Conservation (phyloP, 176 grass and related monocot genomes). For the Bolboschoenus planiculmis region DNA sequence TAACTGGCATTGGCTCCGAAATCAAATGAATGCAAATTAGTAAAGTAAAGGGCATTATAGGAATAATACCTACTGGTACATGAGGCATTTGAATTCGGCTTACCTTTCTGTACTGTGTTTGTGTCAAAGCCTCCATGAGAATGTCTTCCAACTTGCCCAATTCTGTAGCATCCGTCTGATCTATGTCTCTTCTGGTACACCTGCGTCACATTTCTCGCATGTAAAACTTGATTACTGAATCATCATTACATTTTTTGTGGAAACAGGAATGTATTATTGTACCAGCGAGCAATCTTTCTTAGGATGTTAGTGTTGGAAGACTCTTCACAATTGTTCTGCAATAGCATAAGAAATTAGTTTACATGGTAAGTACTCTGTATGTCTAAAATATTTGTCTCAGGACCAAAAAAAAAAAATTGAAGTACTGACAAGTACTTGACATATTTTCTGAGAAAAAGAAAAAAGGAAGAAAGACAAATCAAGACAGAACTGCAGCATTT, state of each 20-base stretch:
- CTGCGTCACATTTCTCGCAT: slow-evolving; percentile 7
- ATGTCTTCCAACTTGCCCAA: neutral
- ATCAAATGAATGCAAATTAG: neutral
- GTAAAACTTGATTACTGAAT: neutral
- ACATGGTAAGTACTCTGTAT: neutral
- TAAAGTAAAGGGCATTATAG: neutral
- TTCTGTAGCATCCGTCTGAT: slow-evolving; percentile 5
- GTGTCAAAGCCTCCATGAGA: slow-evolving; percentile 8
- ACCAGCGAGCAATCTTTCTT: slow-evolving; percentile 1
- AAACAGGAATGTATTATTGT: neutral
- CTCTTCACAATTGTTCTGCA: slow-evolving; percentile 6
- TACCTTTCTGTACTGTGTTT: neutral
- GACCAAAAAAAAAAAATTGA: neutral
- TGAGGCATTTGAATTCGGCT: neutral
- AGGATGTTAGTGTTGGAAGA: neutral
- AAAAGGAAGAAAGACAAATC: neutral
- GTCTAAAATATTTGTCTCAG: neutral
- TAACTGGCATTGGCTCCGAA: too few species aligned
- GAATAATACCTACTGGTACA: neutral
- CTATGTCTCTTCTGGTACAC: neutral
- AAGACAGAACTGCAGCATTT: neutral
- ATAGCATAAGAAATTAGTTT: slow-evolving; percentile 4
- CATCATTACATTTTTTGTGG: neutral
- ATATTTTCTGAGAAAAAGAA: neutral
- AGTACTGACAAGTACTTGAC: neutral